A percentile compares a stretch with the other conserved stretches of the same genome.
phyloP scores from a whole-genome alignment of 2,329 filamentous ascomycete species.

The Cadophora malorum region DNA sequence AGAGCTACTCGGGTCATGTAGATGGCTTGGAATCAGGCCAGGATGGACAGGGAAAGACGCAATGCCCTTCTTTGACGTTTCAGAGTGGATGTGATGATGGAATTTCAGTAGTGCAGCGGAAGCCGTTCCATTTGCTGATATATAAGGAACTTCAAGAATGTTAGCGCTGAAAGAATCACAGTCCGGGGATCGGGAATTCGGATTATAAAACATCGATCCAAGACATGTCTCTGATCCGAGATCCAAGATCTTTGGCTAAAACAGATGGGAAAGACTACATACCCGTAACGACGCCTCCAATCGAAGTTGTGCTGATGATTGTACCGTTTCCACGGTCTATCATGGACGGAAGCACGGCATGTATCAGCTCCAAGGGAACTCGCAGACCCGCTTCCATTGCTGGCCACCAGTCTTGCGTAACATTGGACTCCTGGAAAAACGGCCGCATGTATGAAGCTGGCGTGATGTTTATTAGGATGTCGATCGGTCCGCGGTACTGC shows the following conservation, averaged over 20 bases:
- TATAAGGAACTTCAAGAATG: constrained; percentile 31
- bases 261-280: too few relatives aligned
- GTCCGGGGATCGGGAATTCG: too few relatives aligned
- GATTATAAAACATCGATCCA: too few relatives aligned
- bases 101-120: constrained; percentile 36
- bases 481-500: constrained; percentile 31
- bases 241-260: too few relatives aligned
- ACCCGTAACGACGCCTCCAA: constrained; percentile 18
- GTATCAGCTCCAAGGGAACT: constrained; percentile 30
- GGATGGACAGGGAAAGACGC: constrained; percentile 35
- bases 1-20: constrained; percentile 28
- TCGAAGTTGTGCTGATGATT: constrained; percentile 32
- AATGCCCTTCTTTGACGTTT: constrained; percentile 35
- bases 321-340: constrained; percentile 30
- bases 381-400: constrained; percentile 24
- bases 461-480: constrained; percentile 35
- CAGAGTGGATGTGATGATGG: constrained; percentile 35
- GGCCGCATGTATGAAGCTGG: constrained; percentile 23
- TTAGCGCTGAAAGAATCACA: too few relatives aligned
- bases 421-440: constrained; percentile 24
- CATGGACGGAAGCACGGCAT: constrained; percentile 37
- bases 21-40: constrained; percentile 31
- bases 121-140: constrained; percentile 29
- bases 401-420: constrained; percentile 33
- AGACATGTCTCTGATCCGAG: too few relatives aligned